Conservation (phyloP, 108 stramenopile species). For the Cyclotella kingstonii region DNA sequence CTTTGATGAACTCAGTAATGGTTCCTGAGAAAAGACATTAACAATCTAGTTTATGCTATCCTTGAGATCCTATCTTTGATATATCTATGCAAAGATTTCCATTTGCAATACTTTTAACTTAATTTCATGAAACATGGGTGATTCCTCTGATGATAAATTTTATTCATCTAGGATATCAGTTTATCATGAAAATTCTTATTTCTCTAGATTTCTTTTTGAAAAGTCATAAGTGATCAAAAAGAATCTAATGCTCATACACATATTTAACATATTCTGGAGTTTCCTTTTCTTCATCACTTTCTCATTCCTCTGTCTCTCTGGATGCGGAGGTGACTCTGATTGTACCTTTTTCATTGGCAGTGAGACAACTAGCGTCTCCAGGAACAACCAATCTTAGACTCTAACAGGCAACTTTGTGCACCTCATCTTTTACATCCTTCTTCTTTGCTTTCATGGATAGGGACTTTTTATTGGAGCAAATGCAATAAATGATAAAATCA, state of each 20-base stretch:
- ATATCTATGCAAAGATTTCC: slow-evolving; percentile 28
- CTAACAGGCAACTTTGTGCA: slow-evolving; percentile 23
- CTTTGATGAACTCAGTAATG: too few relatives aligned
- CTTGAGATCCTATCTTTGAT: slow-evolving; percentile 20
- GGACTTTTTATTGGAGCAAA: slow-evolving; percentile 66
- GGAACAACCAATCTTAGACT: background rate
- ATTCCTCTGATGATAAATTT: slow-evolving; percentile 72
- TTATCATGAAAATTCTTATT: background rate
- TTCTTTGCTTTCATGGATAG: slow-evolving; percentile 65
- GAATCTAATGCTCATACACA: background rate
- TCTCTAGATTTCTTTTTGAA: background rate
- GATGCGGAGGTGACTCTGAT: slow-evolving; percentile 1
- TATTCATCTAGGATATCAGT: slow-evolving; percentile 39
- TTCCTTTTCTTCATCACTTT: slow-evolving; percentile 16
- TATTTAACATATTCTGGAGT: background rate
- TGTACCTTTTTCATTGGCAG: background rate
- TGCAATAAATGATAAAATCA: slow-evolving; percentile 51
- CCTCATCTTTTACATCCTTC: slow-evolving; percentile 54
- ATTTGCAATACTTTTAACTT: slow-evolving; percentile 56
- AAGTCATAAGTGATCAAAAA: background rate
- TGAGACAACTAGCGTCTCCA: background rate
- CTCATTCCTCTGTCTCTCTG: background rate
- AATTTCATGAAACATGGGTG: slow-evolving; percentile 75
- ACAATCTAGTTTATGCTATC: slow-evolving; percentile 36
- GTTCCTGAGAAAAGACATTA: slow-evolving; percentile 1